Evolutionary conservation across 2,329 filamentous ascomycete species (phyloP).

Genomic region (Aspergillus sp.): DNA sequence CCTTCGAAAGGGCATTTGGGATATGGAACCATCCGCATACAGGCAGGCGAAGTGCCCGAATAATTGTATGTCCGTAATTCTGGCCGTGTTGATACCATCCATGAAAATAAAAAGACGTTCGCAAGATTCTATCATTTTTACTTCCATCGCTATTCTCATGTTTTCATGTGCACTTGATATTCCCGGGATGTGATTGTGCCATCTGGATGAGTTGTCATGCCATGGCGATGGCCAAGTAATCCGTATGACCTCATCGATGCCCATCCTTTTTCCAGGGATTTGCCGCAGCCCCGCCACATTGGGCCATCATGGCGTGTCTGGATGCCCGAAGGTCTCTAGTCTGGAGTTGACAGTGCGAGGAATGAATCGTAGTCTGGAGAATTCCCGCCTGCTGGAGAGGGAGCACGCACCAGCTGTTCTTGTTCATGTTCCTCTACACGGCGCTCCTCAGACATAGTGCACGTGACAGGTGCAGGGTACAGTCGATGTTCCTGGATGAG

Average conservation of each 20-base stretch:
- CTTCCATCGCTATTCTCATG: no score
- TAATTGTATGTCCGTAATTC: constrained; percentile 38
- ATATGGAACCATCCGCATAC: constrained; percentile 27
- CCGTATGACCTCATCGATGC: background rate
- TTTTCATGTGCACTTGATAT: no score
- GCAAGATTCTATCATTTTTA: constrained; percentile 10
- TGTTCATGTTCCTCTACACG: background rate
- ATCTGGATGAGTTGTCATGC: background rate
- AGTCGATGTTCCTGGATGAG: no score
- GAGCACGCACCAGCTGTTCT: background rate
- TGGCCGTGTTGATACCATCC: constrained; percentile 42
- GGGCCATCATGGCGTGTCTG: background rate
- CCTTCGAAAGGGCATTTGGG: constrained; percentile 29
- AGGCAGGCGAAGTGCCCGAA: constrained; percentile 27
- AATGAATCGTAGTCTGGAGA: background rate
- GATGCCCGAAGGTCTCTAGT: background rate
- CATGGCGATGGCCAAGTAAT: background rate
- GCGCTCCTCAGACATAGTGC: no score
- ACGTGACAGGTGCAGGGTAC: background rate
- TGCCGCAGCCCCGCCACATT: background rate
- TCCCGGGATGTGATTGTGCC: background rate
- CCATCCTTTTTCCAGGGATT: background rate
- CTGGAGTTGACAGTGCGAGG: background rate
- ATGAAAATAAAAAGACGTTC: constrained; percentile 41
- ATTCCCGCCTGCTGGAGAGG: background rate